Percentiles rank a stretch among this genome's conserved stretches.
Conservation (phyloP, 768 basidiomycete genomes). For the Terana coerulea region DNA sequence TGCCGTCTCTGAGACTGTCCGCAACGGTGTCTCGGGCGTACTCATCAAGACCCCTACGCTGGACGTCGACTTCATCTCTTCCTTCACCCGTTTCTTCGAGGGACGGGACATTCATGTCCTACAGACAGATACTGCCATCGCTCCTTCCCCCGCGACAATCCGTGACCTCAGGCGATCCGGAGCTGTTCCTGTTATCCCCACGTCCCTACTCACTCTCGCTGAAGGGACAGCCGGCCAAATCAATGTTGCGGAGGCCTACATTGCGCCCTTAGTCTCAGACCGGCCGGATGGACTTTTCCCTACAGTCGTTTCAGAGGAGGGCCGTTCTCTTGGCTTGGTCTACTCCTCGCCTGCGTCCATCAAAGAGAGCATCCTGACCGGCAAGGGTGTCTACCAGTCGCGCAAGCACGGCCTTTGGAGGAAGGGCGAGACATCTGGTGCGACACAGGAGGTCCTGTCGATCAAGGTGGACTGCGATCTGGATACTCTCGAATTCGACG, state of each 20-base stretch:
- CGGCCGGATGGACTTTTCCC: slow-evolving; percentile 91
- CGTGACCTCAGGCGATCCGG: slow-evolving; percentile 54
- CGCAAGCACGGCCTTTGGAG: slow-evolving; percentile 95
- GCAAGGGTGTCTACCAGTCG: slow-evolving; percentile 94
- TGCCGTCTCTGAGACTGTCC: slow-evolving; percentile 71
- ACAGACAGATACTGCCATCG: slow-evolving; percentile 36
- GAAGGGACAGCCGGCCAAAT: slow-evolving; percentile 53
- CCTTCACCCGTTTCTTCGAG: slow-evolving; percentile 71
- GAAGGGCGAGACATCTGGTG: slow-evolving; percentile 95
- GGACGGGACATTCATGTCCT: slow-evolving; percentile 63
- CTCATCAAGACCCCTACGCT: slow-evolving; percentile 71
- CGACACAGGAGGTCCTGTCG: slow-evolving; percentile 81
- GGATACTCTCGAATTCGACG: slow-evolving; percentile 88
- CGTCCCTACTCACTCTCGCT: slow-evolving; percentile 60
- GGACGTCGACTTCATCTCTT: slow-evolving; percentile 73
- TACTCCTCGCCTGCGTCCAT: slow-evolving; percentile 91
- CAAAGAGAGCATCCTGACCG: slow-evolving; percentile 80
- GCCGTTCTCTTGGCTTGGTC: slow-evolving; percentile 84
- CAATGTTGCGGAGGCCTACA: slow-evolving; percentile 81
- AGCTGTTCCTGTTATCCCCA: slow-evolving; percentile 68
- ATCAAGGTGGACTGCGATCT: slow-evolving; percentile 90
- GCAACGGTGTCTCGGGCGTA: slow-evolving; percentile 72
- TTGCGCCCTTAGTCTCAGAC: slow-evolving; percentile 79
- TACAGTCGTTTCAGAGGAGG: slow-evolving; percentile 81
- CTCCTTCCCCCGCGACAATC: slow-evolving; percentile 58